Evolutionary conservation across 208 protist genomes (phyloP).

Genomic region (Trypanosoma rangeli): DNA sequence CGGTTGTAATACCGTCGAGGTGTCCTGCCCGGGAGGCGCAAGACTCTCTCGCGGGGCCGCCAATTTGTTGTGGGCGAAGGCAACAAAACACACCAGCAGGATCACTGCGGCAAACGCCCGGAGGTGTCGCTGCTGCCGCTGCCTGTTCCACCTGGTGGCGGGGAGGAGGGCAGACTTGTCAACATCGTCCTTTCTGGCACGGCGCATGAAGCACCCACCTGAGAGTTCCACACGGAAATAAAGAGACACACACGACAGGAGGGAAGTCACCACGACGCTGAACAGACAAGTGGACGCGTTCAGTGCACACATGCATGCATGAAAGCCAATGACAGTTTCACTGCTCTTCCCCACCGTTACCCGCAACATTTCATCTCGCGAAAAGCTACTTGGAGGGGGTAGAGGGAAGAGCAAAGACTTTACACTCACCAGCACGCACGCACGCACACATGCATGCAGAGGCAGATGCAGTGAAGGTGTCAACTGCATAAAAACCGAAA

Average conservation of each 20-base stretch:
- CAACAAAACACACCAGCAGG: not conserved
- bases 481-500: too few species aligned
- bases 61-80: not conserved
- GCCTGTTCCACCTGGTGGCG: not conserved
- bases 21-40: not conserved
- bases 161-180: too few species aligned
- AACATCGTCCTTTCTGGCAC: not conserved
- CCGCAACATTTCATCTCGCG: too few species aligned
- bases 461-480: not conserved
- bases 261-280: too few species aligned
- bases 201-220: not conserved
- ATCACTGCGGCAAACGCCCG: not conserved
- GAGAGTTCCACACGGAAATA: not conserved
- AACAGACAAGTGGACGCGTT: not conserved
- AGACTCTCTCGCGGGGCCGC: not conserved
- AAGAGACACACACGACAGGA: too few species aligned
- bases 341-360: too few species aligned
- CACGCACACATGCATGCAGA: conserved; percentile 2
- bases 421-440: not conserved
- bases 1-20: not conserved
- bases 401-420: not conserved
- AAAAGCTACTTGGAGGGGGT: too few species aligned
- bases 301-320: not conserved
- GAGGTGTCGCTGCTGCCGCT: not conserved
- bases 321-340: too few species aligned